Evolutionary conservation across 352 stramenopile species (phyloP).

Genomic region (Peronosclerospora sorghi): DNA sequence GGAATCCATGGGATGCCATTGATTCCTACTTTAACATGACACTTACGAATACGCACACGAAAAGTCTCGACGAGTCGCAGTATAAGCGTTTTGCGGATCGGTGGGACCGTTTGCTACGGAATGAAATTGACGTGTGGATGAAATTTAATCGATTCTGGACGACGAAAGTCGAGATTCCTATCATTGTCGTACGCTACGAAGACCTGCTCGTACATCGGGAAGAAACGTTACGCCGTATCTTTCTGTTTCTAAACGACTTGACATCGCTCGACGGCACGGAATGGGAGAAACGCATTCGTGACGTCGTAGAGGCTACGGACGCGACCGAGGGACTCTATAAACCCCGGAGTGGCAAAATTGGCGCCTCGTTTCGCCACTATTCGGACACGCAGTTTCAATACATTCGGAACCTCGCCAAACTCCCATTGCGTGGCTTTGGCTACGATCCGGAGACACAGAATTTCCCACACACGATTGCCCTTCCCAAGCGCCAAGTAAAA

Average conservation of each 20-base stretch:
- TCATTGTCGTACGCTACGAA: slow-evolving; percentile 90
- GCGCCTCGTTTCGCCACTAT: slow-evolving; percentile 72
- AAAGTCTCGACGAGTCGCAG: slow-evolving; percentile 78
- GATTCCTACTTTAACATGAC: slow-evolving; percentile 99
- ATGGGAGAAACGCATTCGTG: slow-evolving; percentile 60
- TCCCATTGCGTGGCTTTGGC: slow-evolving; percentile 75
- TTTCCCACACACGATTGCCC: slow-evolving; percentile 54
- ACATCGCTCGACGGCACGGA: slow-evolving; percentile 60
- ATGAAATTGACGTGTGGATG: slow-evolving; percentile 88
- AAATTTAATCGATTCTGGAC: slow-evolving; percentile 89
- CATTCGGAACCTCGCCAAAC: slow-evolving; percentile 63
- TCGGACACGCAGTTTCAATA: slow-evolving; percentile 77
- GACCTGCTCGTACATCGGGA: slow-evolving; percentile 74
- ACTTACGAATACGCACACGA: slow-evolving; percentile 89
- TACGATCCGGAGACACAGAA: slow-evolving; percentile 75
- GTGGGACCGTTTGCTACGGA: slow-evolving; percentile 84
- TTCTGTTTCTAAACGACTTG: slow-evolving; percentile 60
- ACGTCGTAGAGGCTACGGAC: slow-evolving; percentile 41
- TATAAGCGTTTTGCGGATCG: slow-evolving; percentile 82
- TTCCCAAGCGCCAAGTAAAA: slow-evolving; percentile 78
- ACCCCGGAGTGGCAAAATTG: slow-evolving; percentile 78
- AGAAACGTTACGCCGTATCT: slow-evolving; percentile 71
- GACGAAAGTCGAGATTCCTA: slow-evolving; percentile 76
- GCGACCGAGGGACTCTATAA: slow-evolving; percentile 71
- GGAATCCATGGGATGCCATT: slow-evolving; percentile 98